Evolutionary conservation across 2,329 filamentous ascomycete genomes (phyloP), one percentile per base, ranked within the genome.

Genomic region (Talaromyces sp.): DNA sequence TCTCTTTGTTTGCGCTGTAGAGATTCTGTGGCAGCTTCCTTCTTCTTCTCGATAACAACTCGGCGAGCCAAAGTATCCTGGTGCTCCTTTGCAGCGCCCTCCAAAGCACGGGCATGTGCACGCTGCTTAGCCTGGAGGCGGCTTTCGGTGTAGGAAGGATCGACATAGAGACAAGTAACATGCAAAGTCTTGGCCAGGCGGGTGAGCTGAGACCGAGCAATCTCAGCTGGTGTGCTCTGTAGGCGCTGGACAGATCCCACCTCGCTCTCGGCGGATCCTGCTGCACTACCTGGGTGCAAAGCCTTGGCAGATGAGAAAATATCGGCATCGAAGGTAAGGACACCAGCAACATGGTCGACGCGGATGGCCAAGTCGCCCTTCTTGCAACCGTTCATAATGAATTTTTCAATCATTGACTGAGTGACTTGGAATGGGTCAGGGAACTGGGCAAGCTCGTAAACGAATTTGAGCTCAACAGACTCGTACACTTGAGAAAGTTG

Each of bases 331-430:
- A 99, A 99, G 78, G 93, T 97, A 67, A 99, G 87, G 59, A 97
- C 91, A 67, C 95, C 93, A 63, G 93, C 94, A 68, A 93, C 93
- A 77, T 99, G 95, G 76, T 98, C 92, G 80, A 98, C 92, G 68
- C 95, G 93, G 73, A 99, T 96, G 63, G 95, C 91, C 54, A 99
- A 86, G 73, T 99, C 95, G 65, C 95, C 95, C 87, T 99, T 99
- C 88, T 99, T 99, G 87, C 96, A 98, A 69, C 95, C 95, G 80
- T 99, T 99, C 95, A 99, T 99, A 85, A 99, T 98, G 85, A 99
- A 99, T 83, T 98, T 99, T 85, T 99, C 95, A 71, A 99, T 96
- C 68, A 92, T 96, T 70, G 90, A 88, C 63, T 91, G 89, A 69
- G 87, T 91, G 71, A 98, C 93, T 81, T 97, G 91, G 86, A 96